Evolutionary conservation across 108 stramenopile species (phyloP), one percentile per base, ranked within the genome.

Genomic region (Fistulifera solaris): DNA sequence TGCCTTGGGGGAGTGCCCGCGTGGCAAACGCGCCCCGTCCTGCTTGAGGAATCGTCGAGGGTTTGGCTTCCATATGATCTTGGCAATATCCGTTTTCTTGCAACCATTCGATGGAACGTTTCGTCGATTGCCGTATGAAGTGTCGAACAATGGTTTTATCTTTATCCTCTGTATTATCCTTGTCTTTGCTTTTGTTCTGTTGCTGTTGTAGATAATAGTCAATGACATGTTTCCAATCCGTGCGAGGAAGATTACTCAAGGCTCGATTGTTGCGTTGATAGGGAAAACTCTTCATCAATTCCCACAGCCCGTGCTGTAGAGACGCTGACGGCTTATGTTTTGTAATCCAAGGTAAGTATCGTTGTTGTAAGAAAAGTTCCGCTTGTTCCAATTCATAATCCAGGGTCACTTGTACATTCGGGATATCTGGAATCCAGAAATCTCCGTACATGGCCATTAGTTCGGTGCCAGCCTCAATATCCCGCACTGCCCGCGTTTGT

Each of bases 1-100:
- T 80, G 24, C 84, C 90, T 40, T 76, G 64, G 1, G 81, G 77
- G 12, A 88, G 61, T 66, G 62, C 58, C 27, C 90, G 71, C 25
- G 77, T 66, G 0, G 90, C 82, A 74, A 93, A 88, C 21, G 90
- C 90, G 15, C 90, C 90, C 17, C 78, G 59, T 23, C 86, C 90
- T 14, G 90, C 90, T 39, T 81, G 75, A 2, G 79, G 75, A 21
- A 92, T 79, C 14, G 66, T 81, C 10, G 80, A 82, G 10, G 35
- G 44, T 1, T 68, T 72, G 10, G 90, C 81, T 38, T 63, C 55
- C 17, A 92, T 68, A 25, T 84, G 82, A 62, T 92, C 90, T 44
- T 80, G 69, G 47, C 90, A 92, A 27, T 84, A 78, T 11, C 81
- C 85, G 40, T 78, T 52, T 41, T 83, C 60, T 54, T 79, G 55